Evolutionary conservation across 805 yeast genomes (phyloP), one percentile per base, ranked within the genome.

Genomic region (Yarrowia osloensis): DNA sequence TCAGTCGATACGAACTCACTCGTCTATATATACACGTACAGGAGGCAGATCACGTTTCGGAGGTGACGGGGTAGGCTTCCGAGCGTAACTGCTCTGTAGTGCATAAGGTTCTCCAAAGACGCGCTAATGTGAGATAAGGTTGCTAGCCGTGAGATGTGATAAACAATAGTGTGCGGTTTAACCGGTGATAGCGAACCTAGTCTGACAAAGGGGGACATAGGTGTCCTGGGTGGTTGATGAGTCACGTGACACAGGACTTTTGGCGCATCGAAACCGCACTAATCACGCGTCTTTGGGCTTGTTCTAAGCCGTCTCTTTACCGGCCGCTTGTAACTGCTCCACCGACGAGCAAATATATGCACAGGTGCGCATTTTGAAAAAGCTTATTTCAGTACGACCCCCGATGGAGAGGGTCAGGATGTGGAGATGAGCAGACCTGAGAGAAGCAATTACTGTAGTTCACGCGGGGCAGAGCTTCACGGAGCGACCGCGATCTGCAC

Each of bases 311-410:
- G 44, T 26, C 17, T 19, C 29, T 44, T 46, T 26, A 17, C 12
- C 22, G 3, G n/a, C 22, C 28, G 50, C 29, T 44, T 46, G 7
- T 3, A 49, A 49, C 54, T 11, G 54, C 54, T 49, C 40, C 57
- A n/a, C 57, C 19, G 12, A 19, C 49, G 63, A 57, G 63, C 63
- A 57, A 57, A 57, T 57, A 15, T 57, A 57, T 57, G 63, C 63
- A 57, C 17, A 15, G 22, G 63, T 57, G 63, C 63, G 63, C 63
- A 57, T 40, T 57, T 57, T 57, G 49, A 39, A 39, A 54, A 57
- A 57, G 24, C 21, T 12, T 57, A 40, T 54, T 49, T 26, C 13
- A 8, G 8, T 4, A 6, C 3, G 33, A n/a, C 33, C 31, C 33
- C 31, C 50, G 26, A 46, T 44, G 49, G 17, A 24, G 33, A 21